These are phyloP conservation scores for Deuterostichococcus epilithicus DNA, from an alignment of 139 green algal genomes.

Conservation along the genomic window DNA sequence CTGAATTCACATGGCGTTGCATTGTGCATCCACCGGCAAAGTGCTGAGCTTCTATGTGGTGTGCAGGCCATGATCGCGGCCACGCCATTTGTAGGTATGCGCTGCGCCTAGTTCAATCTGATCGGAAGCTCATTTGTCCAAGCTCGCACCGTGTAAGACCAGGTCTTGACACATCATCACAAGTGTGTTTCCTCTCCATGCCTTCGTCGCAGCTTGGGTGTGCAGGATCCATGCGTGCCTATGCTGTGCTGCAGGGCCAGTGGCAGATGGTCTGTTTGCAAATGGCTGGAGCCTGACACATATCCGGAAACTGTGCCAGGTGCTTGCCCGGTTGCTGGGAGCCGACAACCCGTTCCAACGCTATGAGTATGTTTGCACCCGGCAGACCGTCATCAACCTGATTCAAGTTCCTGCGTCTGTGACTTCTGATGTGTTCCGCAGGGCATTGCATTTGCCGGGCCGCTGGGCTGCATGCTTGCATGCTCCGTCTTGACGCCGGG, in stretches of 20 bases:
- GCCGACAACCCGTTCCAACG: background rate
- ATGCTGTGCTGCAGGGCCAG: constrained; percentile 10
- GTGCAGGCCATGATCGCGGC: constrained; percentile 35
- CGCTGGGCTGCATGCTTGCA: constrained; percentile 62
- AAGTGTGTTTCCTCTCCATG: too few relatives aligned
- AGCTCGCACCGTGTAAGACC: too few relatives aligned
- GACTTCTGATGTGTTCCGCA: background rate
- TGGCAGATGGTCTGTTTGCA: constrained; percentile 55
- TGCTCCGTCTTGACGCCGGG: constrained; percentile 41
- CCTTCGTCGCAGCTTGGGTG: too few relatives aligned
- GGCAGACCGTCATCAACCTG: too few relatives aligned
- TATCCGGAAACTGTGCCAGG: constrained; percentile 73
- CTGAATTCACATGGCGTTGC: too few relatives aligned
- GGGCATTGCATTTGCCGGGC: constrained; percentile 67
- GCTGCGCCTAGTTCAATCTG: too few relatives aligned
- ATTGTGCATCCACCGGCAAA: too few relatives aligned
- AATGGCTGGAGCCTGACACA: constrained; percentile 50
- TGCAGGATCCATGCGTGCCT: too few relatives aligned
- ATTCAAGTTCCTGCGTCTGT: too few relatives aligned
- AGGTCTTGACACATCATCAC: too few relatives aligned
- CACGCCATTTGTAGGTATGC: constrained; percentile 71
- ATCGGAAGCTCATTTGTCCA: too few relatives aligned
- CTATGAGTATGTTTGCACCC: background rate
- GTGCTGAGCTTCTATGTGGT: background rate
- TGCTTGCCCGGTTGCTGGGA: background rate